These are phyloP conservation scores for Cytospora leucostoma DNA, from an alignment of 2,329 filamentous ascomycete species.

Conservation along the genomic window DNA sequence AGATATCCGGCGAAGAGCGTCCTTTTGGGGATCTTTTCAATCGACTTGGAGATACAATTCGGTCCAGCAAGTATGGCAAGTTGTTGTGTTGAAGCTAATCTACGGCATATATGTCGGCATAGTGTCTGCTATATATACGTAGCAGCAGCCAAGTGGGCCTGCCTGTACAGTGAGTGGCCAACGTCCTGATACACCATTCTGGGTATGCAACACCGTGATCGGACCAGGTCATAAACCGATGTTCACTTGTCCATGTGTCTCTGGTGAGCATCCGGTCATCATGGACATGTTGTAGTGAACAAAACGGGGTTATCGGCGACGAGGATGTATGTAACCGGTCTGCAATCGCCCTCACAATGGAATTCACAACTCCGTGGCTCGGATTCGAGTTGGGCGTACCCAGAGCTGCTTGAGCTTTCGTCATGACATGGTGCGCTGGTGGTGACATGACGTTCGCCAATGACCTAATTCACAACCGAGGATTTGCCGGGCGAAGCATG, in stretches of 20 bases:
- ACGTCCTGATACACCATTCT: too few species aligned
- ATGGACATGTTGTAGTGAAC: not conserved
- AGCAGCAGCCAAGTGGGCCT: not conserved
- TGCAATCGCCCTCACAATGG: not conserved
- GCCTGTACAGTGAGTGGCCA: too few species aligned
- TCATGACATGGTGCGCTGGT: not conserved
- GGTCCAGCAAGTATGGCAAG: not conserved
- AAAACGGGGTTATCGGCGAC: not conserved
- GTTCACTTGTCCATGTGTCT: not conserved
- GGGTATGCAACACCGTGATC: too few species aligned
- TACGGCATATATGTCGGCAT: not conserved
- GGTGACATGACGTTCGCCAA: not conserved
- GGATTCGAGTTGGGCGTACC: too few species aligned
- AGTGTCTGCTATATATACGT: not conserved
- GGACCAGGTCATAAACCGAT: not conserved
- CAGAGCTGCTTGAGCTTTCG: too few species aligned
- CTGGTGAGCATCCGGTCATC: not conserved
- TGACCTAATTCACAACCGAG: not conserved
- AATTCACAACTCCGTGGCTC: not conserved
- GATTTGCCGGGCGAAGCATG: not conserved
- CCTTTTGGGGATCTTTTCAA: not conserved
- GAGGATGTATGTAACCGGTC: not conserved
- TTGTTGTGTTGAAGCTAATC: not conserved
- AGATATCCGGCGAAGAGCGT: not conserved
- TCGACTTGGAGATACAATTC: not conserved